A percentile compares a stretch with the other conserved stretches of the same genome.
These are phyloP conservation scores for Berberis vulgaris DNA, from an alignment of 164 flowering plant species.

Conservation along the genomic window DNA sequence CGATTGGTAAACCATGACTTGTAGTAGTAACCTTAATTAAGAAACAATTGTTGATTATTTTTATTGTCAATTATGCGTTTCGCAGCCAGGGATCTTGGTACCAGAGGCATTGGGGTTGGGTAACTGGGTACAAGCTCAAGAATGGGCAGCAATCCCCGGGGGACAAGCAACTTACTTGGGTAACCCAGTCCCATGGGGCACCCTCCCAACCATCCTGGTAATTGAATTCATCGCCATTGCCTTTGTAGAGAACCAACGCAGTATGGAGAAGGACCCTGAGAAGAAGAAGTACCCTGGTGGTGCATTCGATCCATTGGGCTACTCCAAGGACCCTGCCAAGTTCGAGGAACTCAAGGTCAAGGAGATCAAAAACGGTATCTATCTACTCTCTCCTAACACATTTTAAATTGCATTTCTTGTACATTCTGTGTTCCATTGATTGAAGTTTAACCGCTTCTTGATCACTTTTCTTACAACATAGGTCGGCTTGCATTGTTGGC, in stretches of 20 bases:
- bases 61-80: neutral
- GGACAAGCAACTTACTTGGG: conserved; percentile 98
- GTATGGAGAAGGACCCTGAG: conserved; percentile 94
- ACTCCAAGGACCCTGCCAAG: conserved; percentile 92
- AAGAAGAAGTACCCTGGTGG: conserved; percentile 99
- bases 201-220: conserved; percentile 77
- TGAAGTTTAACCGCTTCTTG: neutral
- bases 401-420: neutral
- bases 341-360: conserved; percentile 81
- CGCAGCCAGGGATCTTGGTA: conserved; percentile 91
- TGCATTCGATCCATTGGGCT: conserved; percentile 93
- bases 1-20: no score
- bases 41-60: neutral
- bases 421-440: neutral
- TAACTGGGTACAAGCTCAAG: conserved; percentile 98
- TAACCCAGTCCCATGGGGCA: conserved; percentile 97
- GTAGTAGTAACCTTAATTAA: neutral
- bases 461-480: conserved; percentile 9
- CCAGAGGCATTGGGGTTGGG: conserved; percentile 97
- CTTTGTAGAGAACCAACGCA: conserved; percentile 93
- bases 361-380: conserved; percentile 82
- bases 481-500: conserved; percentile 94
- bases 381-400: neutral
- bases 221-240: conserved; percentile 83
- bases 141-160: conserved; percentile 95